phyloP scores from a whole-genome alignment of 75 land plant genomes.

The Selaginella tamariscina region DNA sequence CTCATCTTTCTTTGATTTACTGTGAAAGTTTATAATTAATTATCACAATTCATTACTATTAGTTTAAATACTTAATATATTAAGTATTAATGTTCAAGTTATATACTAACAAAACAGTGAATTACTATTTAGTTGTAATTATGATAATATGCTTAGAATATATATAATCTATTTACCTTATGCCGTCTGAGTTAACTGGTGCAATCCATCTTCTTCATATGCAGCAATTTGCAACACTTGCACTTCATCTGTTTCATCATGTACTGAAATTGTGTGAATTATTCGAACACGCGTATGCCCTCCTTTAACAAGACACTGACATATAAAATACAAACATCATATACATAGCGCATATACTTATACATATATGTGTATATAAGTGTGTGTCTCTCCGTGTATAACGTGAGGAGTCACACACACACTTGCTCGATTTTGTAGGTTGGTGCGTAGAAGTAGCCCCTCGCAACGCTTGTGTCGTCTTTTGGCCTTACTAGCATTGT shows the following conservation, averaged over 20 bases:
- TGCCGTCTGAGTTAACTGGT: conserved; percentile 39
- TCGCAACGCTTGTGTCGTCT: conserved; percentile 28
- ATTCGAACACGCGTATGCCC: conserved; percentile 84
- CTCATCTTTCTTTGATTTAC: not conserved
- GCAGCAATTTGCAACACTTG: conserved; percentile 79
- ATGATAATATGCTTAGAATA: not conserved
- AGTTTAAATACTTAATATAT: no score
- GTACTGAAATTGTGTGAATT: conserved; percentile 78
- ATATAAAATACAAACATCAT: not conserved
- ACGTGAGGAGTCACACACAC: conserved; percentile 3
- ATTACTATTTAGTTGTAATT: no score
- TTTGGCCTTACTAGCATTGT: conserved; percentile 44
- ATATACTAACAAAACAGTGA: no score
- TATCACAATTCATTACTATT: no score
- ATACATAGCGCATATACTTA: not conserved
- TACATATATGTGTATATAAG: no score
- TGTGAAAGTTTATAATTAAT: not conserved
- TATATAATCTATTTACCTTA: conserved; percentile 33
- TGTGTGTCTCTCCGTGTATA: no score
- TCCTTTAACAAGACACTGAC: conserved; percentile 94
- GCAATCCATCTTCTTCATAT: conserved; percentile 84
- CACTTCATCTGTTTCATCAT: conserved; percentile 57
- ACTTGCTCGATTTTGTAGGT: conserved; percentile 96
- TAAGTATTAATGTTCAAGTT: no score
- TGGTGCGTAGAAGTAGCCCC: conserved; percentile 48